These are phyloP conservation scores for Cochlearia excelsa DNA, from an alignment of 345 rosid species.

Conservation along the genomic window DNA sequence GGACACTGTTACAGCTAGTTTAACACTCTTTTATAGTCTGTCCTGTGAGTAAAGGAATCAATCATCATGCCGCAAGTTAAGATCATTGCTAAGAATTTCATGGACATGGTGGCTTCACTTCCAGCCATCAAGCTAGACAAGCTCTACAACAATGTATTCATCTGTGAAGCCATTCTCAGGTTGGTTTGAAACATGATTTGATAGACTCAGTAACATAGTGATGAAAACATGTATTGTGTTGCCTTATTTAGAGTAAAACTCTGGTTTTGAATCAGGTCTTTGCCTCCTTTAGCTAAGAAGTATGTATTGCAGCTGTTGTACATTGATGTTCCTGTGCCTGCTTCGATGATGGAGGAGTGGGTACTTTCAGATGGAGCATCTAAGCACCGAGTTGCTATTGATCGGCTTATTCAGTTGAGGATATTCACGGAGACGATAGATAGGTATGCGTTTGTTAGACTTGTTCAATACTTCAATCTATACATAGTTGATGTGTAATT, in stretches of 20 bases:
- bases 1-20: too few relatives aligned
- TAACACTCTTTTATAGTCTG: not conserved
- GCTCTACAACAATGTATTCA: conserved; percentile 76
- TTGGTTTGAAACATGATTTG: conserved; percentile 14
- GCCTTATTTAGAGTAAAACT: too few relatives aligned
- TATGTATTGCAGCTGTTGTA: conserved; percentile 69
- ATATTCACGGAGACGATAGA: conserved; percentile 51
- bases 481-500: not conserved
- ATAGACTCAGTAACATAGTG: too few relatives aligned
- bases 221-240: too few relatives aligned
- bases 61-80: conserved; percentile 64
- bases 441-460: conserved; percentile 38
- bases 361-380: conserved; percentile 64
- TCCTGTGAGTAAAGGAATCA: not conserved
- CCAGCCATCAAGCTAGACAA: conserved; percentile 80
- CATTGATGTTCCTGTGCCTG: conserved; percentile 49
- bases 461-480: not conserved
- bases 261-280: conserved; percentile 46
- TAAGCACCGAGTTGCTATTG: conserved; percentile 81
- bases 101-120: conserved; percentile 95
- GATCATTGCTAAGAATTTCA: conserved; percentile 80
- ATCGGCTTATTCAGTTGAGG: conserved; percentile 70
- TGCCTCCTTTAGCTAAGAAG: conserved; percentile 90
- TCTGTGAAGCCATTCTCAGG: conserved; percentile 97
- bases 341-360: conserved; percentile 70